These are phyloP conservation scores for Ceriops tagal DNA, from an alignment of 345 rosid genomes.

Conservation along the genomic window DNA sequence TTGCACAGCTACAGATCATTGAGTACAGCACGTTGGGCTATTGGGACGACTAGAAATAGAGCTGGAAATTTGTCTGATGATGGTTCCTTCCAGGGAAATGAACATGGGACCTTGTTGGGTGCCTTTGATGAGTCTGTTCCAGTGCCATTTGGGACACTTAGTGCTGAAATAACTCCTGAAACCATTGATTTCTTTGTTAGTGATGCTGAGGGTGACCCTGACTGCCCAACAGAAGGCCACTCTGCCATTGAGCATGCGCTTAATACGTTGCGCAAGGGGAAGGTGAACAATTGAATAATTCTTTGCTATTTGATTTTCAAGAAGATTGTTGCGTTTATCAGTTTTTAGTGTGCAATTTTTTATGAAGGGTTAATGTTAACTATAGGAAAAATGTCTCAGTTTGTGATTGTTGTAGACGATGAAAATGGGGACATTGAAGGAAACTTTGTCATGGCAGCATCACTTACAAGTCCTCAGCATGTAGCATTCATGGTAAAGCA, in stretches of 20 bases:
- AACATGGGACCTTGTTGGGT: constrained; percentile 42
- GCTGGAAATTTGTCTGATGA: constrained; percentile 47
- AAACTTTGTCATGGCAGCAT: constrained; percentile 72
- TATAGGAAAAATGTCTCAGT: constrained; percentile 32
- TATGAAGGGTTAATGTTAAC: constrained; percentile 9
- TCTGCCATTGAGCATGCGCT: constrained; percentile 64
- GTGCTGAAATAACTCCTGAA: constrained; percentile 58
- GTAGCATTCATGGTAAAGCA: constrained; percentile 64
- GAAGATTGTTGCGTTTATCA: not conserved
- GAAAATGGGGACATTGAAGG: constrained; percentile 75
- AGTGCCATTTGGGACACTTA: constrained; percentile 42
- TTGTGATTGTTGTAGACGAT: constrained; percentile 88
- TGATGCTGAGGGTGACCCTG: constrained; percentile 90
- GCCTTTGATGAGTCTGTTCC: constrained; percentile 34
- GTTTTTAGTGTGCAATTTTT: not conserved
- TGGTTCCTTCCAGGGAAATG: constrained; percentile 29
- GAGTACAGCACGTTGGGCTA: constrained; percentile 32
- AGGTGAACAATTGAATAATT: constrained; percentile 35
- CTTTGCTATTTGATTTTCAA: not conserved
- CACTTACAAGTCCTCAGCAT: constrained; percentile 44
- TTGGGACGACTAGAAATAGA: constrained; percentile 33
- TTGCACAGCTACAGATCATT: constrained; percentile 31
- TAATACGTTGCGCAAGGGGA: constrained; percentile 53
- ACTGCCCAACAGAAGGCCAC: constrained; percentile 74
- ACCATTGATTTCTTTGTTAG: constrained; percentile 80